Conservation (phyloP, 2,329 filamentous ascomycete species). For the Stachybotrys elegans region DNA sequence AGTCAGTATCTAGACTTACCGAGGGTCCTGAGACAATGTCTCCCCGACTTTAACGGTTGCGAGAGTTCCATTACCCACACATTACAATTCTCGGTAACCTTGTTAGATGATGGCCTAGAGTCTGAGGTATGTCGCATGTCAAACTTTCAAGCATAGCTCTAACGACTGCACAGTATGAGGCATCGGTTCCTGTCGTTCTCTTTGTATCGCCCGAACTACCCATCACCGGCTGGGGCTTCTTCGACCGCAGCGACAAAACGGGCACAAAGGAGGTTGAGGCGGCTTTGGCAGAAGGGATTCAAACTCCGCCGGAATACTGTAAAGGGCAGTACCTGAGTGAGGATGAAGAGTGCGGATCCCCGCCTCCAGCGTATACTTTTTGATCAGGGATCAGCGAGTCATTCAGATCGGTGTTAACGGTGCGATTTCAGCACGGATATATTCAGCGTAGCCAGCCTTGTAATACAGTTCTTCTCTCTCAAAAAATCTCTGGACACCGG, state of each 20-base stretch:
- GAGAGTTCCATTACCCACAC: slow-evolving; percentile 1
- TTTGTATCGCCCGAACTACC: slow-evolving; percentile 5
- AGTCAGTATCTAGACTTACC: slow-evolving; percentile 3
- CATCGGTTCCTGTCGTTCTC: slow-evolving; percentile 1
- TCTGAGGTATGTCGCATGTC: neutral
- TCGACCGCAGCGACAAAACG: neutral
- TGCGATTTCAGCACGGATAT: too few relatives aligned
- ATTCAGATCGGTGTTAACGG: too few relatives aligned
- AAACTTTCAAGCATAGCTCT: neutral
- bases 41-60: slow-evolving; percentile 2
- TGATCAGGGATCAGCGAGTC: too few relatives aligned
- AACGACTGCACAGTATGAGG: neutral
- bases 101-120: neutral
- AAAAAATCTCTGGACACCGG: too few relatives aligned
- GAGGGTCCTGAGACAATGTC: slow-evolving; percentile 1
- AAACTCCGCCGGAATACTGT: slow-evolving; percentile 2
- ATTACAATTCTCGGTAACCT: slow-evolving; percentile 3
- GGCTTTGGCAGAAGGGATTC: slow-evolving; percentile 3
- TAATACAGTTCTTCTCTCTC: too few relatives aligned
- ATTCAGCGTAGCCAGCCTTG: too few relatives aligned
- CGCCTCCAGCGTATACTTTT: too few relatives aligned
- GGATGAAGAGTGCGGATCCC: neutral
- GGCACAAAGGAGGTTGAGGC: neutral
- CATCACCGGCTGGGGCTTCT: slow-evolving; percentile 5
- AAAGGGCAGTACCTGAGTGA: neutral